A percentile compares a stretch with the other conserved stretches of the same genome.
These are phyloP conservation scores for Eutrema japonicum DNA, from an alignment of 345 rosid species.

Conservation along the genomic window DNA sequence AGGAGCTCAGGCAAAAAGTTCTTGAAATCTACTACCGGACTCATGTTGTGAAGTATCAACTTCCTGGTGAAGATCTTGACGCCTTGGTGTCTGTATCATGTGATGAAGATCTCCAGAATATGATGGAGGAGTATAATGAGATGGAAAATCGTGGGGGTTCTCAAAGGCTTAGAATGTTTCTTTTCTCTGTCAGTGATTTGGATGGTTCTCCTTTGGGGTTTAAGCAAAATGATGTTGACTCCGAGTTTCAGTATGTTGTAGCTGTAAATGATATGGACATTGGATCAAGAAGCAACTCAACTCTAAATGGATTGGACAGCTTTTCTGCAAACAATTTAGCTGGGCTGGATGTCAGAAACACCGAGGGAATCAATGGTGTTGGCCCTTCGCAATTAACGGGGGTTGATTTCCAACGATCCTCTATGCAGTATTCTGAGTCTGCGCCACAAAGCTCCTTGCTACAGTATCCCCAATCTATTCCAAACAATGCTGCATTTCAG, in stretches of 20 bases:
- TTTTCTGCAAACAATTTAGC: constrained; percentile 60
- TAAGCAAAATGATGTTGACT: constrained; percentile 56
- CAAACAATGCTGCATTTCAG: constrained; percentile 47
- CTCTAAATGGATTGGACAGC: constrained; percentile 53
- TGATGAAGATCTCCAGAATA: constrained; percentile 83
- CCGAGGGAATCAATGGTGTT: constrained; percentile 48
- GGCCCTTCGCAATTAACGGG: constrained; percentile 50
- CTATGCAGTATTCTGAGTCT: constrained; percentile 47
- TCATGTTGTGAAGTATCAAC: constrained; percentile 80
- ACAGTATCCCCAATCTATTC: constrained; percentile 55
- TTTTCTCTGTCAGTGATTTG: constrained; percentile 66
- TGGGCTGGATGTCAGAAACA: constrained; percentile 52
- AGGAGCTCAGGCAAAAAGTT: constrained; percentile 65
- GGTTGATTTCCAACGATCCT: constrained; percentile 44
- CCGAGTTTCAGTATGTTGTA: constrained; percentile 73
- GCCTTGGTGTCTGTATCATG: constrained; percentile 91
- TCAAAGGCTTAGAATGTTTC: constrained; percentile 75
- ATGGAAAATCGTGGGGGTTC: constrained; percentile 61
- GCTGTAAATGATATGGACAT: constrained; percentile 82
- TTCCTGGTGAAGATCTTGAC: constrained; percentile 95
- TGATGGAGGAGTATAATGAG: constrained; percentile 85
- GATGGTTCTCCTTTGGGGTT: constrained; percentile 66
- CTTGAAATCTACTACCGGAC: constrained; percentile 62
- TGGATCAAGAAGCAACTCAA: constrained; percentile 60
- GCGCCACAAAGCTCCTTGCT: constrained; percentile 50